Evolutionary conservation across 2,329 filamentous ascomycete genomes (phyloP), one percentile per base, ranked within the genome.

Genomic region (Sporothrix mexicana): DNA sequence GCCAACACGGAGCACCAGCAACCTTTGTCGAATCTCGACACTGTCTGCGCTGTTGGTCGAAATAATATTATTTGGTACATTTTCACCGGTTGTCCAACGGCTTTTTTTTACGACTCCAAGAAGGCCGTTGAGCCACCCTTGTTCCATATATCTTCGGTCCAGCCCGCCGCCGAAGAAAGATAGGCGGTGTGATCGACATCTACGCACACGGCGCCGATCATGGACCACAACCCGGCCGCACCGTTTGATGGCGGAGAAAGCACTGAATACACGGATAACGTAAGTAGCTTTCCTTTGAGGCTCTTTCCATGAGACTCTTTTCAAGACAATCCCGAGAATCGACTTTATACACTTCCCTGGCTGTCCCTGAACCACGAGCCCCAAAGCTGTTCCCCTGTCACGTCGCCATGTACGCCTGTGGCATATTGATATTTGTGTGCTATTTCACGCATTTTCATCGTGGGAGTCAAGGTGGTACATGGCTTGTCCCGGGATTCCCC

Each of bases 141-240:
- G 8, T 36, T 64, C 61, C 41, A 47, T 47, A 23, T 25, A 66
- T 9, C 30, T 7, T 15, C 41, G 61, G 61, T 47, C 61, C 61
- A 41, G 61, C 20, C 61, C 61, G 61, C 20, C 20, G 41, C 41
- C 20, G 36, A 47, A 23, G 61, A 47, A 12, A 23, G 61, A 47
- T 20, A 43, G 25, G 41, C 61, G 61, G 61, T 25, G 61, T 66
- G 41, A 47, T 66, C 41, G n/a, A 25, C 61, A 45, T 45, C 41
- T 2, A 45, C 17, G 61, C 12, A 25, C 20, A 25, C 61, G 12
- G 43, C 41, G 10, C 17, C n/a, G 4, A 47, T 23, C 20, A 66
- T 66, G 61, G 61, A 66, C n/a, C 30, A 23, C 2, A 12, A 43
- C 20, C 9, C 20, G 7, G 41, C 41, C 41, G 12, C 41, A 47